These are phyloP conservation scores for Cenococcum geophilum DNA, from an alignment of 495 filamentous ascomycete genomes.

Conservation along the genomic window DNA sequence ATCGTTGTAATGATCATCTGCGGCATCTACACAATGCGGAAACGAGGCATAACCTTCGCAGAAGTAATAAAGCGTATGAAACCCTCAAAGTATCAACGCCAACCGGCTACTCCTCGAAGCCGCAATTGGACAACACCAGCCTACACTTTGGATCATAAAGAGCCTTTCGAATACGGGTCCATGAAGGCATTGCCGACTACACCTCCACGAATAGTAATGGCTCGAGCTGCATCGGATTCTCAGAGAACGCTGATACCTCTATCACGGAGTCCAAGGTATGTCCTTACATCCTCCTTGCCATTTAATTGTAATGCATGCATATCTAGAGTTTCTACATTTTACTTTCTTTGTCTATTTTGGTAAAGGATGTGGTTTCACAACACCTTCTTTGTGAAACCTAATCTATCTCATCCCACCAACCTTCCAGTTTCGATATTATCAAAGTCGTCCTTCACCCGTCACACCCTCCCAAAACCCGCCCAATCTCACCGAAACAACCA, in stretches of 20 bases:
- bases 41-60: constrained; percentile 21
- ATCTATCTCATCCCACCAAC: too few species aligned
- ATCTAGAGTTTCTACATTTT: background rate
- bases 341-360: background rate
- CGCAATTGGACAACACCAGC: constrained; percentile 14
- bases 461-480: background rate
- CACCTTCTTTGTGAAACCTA: too few species aligned
- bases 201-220: constrained; percentile 8
- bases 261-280: constrained; percentile 20
- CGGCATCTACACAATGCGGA: constrained; percentile 28
- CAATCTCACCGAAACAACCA: constrained; percentile 12
- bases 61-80: constrained; percentile 16
- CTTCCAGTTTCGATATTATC: too few species aligned
- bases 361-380: background rate
- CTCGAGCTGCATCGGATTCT: constrained; percentile 22
- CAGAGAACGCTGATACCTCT: constrained; percentile 24
- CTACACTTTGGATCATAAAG: background rate
- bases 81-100: constrained; percentile 17
- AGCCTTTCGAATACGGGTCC: constrained; percentile 10
- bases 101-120: constrained; percentile 10
- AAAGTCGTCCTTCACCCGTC: too few species aligned
- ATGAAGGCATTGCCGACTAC: constrained; percentile 10
- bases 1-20: constrained; percentile 25
- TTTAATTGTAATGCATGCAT: background rate
- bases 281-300: background rate